Conservation (phyloP, 2,329 filamentous ascomycete species). For the Ustulina deusta region DNA sequence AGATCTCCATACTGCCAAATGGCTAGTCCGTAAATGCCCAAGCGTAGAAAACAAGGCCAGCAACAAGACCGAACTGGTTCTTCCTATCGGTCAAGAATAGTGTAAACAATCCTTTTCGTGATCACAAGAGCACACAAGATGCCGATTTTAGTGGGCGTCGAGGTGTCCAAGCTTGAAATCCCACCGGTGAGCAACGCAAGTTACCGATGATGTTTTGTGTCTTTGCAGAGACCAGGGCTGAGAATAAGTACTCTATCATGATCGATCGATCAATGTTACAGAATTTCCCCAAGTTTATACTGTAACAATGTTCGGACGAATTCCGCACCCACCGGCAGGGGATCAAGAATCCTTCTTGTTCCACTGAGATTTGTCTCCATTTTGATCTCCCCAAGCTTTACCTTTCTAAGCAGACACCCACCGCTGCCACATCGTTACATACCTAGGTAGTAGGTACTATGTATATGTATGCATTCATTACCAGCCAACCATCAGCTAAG, state of each 20-base stretch:
- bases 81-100: conserved; percentile 21
- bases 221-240: conserved; percentile 9
- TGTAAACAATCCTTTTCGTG: conserved; percentile 9
- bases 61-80: conserved; percentile 8
- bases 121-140: conserved; percentile 19
- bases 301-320: conserved; percentile 27
- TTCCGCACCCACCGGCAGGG: conserved; percentile 32
- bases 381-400: conserved; percentile 31
- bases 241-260: not conserved
- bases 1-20: conserved; percentile 17
- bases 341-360: conserved; percentile 16
- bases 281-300: conserved; percentile 4
- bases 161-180: not conserved
- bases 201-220: conserved; percentile 3
- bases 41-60: conserved; percentile 13
- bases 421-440: conserved; percentile 22
- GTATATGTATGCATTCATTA: too few species aligned
- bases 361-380: conserved; percentile 28
- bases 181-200: conserved; percentile 1
- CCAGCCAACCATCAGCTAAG: conserved; percentile 25
- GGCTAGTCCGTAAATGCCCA: conserved; percentile 7
- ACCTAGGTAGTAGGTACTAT: too few species aligned
- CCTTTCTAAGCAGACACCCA: conserved; percentile 24
- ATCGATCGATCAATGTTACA: conserved; percentile 8
- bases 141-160: not conserved